Base-by-base conservation (phyloP, 345 rosid genomes). In the Syzygium aqueum region DNA sequence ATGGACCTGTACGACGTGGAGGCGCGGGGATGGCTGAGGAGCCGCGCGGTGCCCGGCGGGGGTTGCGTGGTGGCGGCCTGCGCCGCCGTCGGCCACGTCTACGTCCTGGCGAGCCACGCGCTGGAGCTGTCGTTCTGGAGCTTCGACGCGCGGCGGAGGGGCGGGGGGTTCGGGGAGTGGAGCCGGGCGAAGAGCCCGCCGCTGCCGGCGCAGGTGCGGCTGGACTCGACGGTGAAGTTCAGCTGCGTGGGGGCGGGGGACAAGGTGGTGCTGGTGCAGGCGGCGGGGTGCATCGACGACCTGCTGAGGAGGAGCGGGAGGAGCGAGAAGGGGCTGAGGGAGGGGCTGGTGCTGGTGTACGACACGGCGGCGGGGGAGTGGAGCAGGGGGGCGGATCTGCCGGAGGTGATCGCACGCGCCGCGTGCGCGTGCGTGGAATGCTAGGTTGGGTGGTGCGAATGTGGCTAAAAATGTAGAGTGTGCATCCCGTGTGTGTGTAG, bases 1-100 rank as follows among this genome's bases (percentile, higher is more conserved):
- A 97, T 97, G 98, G 99, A 96, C 90, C 89, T 97, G 78, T 96
- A 90, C 86, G 98, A 97, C 51, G 97, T 94, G 88, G 90, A 92
- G 86, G 89, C 94, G 52, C 87, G 95, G 22, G 91, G 50, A 15
- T 97, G 99, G 99, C 87, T 97, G 87, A 92, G 97, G 67, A 94
- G 98, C 84, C 93, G 98, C 40, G 90, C 96, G 3, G 94, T 97
- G 15, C 98, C 98, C 1, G 95, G 97, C 7, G 99, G 99, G 7
- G 99, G 99, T 17, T 96, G 98, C 89, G 98, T 93, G 21, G 96
- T 96, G 85, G 98, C 96, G 25, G 98, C 98, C 0, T 96, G 99
- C 67, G 95, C 97, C 0, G 93, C 94, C 16, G 90, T 57, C 7
- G 98, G 97, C 25, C 86, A 87, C 73, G 87, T 97, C 6, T 96